Base-by-base conservation (phyloP, 225 moss, liverwort and hornwort species). In the Pseudisothecium myosuroides region DNA sequence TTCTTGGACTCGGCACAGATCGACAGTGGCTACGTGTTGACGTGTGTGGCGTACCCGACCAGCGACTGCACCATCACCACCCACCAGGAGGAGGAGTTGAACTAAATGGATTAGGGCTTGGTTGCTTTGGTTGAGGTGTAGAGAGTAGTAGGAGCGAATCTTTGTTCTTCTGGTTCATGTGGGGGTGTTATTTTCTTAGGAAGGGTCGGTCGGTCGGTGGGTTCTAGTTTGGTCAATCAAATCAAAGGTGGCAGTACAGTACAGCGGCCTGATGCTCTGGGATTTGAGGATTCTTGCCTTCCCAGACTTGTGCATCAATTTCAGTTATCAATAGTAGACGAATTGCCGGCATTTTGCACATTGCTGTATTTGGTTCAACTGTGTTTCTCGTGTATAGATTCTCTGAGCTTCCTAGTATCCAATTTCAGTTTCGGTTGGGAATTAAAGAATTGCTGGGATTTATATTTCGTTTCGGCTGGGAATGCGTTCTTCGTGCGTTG, bases 1-100 rank as follows among this genome's bases (percentile, higher is more conserved):
- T 92, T 90, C 83, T 91, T 95, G 92, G 92, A 92, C 66, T 90
- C 87, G 0, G 71, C 6, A 1, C 92, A 93, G 75, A 14, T 89
- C 28, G 19, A 1, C 0, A 17, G 10, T 7, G 90, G 92, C 7
- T 94, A 47, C 73, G 93, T 94, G 41, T 89, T 95, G 82, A 93
- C 92, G 24, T 95, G 95, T 64, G 93, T 94, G 17, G 92, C 95
- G 5, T 95, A 94, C 87, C 90, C 94, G n/a, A 90, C 88, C 43
- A 89, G 91, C 69, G 89, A 95, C 87, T 24, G 83, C 36, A 88
- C 91, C n/a, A 87, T 95, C 64, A 66, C 41, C 13, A 94, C 95
- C 7, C 92, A 95, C 79, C 80, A 90, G 87, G 95, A 95, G 87
- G 90, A 91, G 84, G 87, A 80, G 80, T 20, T 87, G 41, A 87